Base-by-base conservation (phyloP, 1,139 yeast species). In the Taphrina wiesneri region DNA sequence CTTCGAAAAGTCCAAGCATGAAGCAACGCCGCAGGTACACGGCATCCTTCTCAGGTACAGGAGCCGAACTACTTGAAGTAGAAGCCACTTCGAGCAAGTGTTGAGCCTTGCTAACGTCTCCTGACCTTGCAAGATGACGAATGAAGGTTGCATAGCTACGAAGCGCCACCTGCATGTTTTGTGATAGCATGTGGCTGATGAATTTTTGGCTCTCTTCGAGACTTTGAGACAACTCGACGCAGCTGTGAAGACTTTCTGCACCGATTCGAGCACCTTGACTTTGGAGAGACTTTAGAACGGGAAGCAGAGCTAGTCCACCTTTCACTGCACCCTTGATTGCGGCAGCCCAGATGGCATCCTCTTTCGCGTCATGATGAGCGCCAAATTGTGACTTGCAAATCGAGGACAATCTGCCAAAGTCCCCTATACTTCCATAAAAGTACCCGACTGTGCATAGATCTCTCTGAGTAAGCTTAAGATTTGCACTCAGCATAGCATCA, bases 1-100 rank as follows among this genome's bases (percentile, higher is more conserved):
- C 61, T 45, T 62, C 61, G 25, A 62, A 7, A 11, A 62, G 54
- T 6, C 66, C 66, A 21, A 62, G 57, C 36, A 60, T 49, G 17
- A 51, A 32, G 19, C 47, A 26, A 11, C 64, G 49, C 2, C 47
- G 46, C 23, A 60, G 52, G 26, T 28, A 51, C 1, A 19, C 4
- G 6, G 34, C 49, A n/a, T 60, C 64, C 6, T 49, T 19, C 25
- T 39, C 56, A 4, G 56, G 17, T 4, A 17, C 15, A 6, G 41
- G n/a, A n/a, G 30, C 21, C 15, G 49, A 36, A 15, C 46, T 32
- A 28, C 23, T 53, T 34, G 17, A 51, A 2, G 13, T n/a, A 7
- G 41, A 28, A 23, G 28, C 32, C n/a, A 46, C 47, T n/a, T 59
- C 47, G 23, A 59, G 34, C 26, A 59, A 28, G 26, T 26, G 34